Conservation (phyloP, 768 basidiomycete species). For the Collybia sp. region DNA sequence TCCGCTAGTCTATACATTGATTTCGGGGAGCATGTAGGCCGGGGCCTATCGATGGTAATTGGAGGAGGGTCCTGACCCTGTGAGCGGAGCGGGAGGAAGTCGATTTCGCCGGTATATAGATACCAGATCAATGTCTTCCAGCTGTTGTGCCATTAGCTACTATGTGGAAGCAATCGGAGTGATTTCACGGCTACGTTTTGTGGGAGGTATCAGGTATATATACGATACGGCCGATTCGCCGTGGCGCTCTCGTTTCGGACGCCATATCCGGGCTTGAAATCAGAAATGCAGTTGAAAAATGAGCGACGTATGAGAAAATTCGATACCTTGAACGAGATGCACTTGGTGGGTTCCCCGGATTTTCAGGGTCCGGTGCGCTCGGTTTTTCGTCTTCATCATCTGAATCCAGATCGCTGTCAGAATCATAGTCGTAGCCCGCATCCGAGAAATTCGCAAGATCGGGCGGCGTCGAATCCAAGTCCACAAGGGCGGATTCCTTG, state of each 20-base stretch:
- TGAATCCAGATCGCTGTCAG: slow-evolving; percentile 16
- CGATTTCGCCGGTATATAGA: slow-evolving; percentile 5
- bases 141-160: background rate
- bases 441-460: background rate
- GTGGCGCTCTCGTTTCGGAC: slow-evolving; percentile 8
- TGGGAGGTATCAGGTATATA: background rate
- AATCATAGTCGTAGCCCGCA: slow-evolving; percentile 12
- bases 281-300: too few species aligned
- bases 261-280: background rate
- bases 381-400: background rate
- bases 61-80: background rate
- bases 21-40: slow-evolving; percentile 5
- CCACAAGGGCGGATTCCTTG: slow-evolving; percentile 1
- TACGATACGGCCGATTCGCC: slow-evolving; percentile 15
- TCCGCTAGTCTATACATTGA: slow-evolving; percentile 8
- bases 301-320: too few species aligned
- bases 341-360: too few species aligned
- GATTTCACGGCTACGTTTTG: too few species aligned
- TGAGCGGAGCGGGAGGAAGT: slow-evolving; percentile 2
- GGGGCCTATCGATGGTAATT: background rate
- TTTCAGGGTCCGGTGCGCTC: background rate
- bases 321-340: too few species aligned
- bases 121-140: slow-evolving; percentile 10
- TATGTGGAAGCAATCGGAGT: too few species aligned
- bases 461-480: background rate